Evolutionary conservation across 192 early-diverging fungal genomes (phyloP).

Genomic region (Coemansia sp.): DNA sequence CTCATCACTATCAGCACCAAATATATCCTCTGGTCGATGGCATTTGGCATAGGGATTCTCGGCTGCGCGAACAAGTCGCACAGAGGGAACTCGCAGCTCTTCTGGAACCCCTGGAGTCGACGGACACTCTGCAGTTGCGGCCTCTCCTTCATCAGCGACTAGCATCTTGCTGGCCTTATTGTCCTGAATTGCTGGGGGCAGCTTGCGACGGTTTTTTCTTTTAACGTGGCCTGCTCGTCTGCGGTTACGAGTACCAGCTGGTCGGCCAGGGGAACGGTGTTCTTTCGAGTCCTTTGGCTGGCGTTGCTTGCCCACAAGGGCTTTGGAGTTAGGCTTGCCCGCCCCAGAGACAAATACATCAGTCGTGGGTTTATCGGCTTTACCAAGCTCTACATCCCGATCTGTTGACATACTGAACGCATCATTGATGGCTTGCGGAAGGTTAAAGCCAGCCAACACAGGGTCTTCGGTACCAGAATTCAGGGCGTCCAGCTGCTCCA

Average conservation of each 20-base stretch:
- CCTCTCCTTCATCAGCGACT: background rate
- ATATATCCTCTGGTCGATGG: conserved; percentile 10
- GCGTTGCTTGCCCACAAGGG: background rate
- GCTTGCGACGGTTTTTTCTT: conserved; percentile 1
- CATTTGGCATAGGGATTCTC: conserved; percentile 42
- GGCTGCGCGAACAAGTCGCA: conserved; percentile 17
- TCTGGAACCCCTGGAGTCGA: conserved; percentile 21
- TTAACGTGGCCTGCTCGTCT: conserved; percentile 38
- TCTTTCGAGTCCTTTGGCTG: background rate
- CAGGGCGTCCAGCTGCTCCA: conserved; percentile 11
- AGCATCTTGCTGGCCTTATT: background rate
- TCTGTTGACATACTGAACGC: background rate
- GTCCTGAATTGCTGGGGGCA: background rate
- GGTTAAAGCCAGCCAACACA: conserved; percentile 23
- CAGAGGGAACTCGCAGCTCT: conserved; percentile 35
- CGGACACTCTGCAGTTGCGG: background rate
- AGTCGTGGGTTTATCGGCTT: background rate
- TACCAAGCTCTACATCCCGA: background rate
- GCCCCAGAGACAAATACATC: background rate
- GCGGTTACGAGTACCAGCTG: conserved; percentile 31
- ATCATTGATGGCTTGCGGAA: conserved; percentile 4
- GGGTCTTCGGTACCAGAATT: background rate
- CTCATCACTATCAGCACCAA: conserved; percentile 5
- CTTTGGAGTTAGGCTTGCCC: background rate
- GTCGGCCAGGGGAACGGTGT: conserved; percentile 19